phyloP scores from a whole-genome alignment of 345 rosid genomes.

The Citrus maxima region DNA sequence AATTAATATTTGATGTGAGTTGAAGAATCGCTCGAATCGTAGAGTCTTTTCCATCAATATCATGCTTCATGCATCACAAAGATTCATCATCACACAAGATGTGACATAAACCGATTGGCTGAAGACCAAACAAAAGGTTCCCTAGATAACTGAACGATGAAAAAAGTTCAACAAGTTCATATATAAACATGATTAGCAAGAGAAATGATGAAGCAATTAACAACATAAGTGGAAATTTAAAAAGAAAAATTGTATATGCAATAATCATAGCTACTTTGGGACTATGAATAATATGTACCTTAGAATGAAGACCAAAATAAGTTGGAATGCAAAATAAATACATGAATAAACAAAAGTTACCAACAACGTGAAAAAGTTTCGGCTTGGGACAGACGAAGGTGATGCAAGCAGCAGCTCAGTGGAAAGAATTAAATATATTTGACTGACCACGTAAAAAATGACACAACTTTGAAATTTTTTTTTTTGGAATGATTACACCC shows the following conservation, averaged over 20 bases:
- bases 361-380: background rate
- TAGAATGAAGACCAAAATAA: background rate
- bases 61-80: no score
- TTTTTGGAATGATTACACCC: constrained; percentile 20
- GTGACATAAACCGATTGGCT: background rate
- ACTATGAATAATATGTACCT: background rate
- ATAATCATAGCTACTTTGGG: background rate
- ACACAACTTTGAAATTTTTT: background rate
- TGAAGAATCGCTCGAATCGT: no score
- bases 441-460: background rate
- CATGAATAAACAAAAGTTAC: background rate
- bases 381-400: background rate
- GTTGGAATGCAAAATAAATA: background rate
- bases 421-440: background rate
- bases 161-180: background rate
- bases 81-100: no score
- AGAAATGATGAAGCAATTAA: constrained; percentile 27
- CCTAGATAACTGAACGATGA: background rate
- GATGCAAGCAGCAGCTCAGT: constrained; percentile 12
- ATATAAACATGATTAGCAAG: background rate
- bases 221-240: background rate
- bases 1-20: no score
- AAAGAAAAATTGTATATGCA: background rate
- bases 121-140: background rate
- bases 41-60: no score